A percentile compares a stretch with the other conserved stretches of the same genome.
These are phyloP conservation scores for Eucalyptus sp. DNA, from an alignment of 345 rosid genomes.

Conservation along the genomic window DNA sequence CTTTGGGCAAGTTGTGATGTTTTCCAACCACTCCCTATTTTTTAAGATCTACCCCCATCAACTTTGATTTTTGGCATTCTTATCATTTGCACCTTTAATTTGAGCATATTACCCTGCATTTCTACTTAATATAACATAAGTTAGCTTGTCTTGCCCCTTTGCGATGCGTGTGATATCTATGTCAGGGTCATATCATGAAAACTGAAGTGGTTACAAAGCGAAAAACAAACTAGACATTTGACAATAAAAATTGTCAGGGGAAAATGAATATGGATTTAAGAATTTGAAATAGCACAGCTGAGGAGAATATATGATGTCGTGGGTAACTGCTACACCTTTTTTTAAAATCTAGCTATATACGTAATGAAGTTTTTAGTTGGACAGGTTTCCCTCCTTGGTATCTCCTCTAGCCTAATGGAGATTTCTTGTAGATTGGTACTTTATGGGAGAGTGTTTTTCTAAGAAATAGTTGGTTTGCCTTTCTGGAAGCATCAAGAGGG, in stretches of 20 bases:
- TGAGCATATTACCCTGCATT: not conserved
- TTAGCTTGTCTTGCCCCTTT: not conserved
- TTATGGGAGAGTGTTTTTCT: not conserved
- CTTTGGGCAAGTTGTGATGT: not conserved
- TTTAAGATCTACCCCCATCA: not conserved
- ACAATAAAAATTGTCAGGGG: not conserved
- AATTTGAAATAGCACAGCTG: not conserved
- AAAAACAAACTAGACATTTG: not conserved
- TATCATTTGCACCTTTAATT: not conserved
- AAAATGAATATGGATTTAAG: not conserved
- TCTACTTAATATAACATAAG: not conserved
- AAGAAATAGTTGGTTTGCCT: not conserved
- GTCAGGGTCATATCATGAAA: not conserved
- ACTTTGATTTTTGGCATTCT: not conserved
- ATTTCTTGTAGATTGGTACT: not conserved
- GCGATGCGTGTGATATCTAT: not conserved
- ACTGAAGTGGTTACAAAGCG: not conserved
- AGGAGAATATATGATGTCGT: not conserved
- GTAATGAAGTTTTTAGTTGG: not conserved
- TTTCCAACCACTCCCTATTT: not conserved
- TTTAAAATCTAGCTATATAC: not conserved
- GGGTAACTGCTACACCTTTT: not conserved
- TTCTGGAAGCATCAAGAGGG: not conserved
- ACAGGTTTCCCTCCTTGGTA: not conserved
- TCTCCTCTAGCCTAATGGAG: not conserved